A percentile compares a stretch with the other conserved stretches of the same genome.
Evolutionary conservation across 306 rosid species (phyloP).

Genomic region (Sindora glabra): DNA sequence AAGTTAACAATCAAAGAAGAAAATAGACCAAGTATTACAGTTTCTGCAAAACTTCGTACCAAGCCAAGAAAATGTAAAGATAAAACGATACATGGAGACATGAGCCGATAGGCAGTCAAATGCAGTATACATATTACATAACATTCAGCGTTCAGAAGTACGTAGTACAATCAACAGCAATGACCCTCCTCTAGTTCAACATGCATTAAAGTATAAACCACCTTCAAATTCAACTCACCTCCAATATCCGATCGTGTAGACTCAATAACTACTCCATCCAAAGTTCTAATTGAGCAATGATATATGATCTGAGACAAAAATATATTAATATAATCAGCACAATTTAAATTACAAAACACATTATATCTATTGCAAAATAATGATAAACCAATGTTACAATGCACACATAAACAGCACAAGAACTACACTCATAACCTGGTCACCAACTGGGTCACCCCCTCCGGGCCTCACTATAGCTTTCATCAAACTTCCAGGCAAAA

Average conservation of each 20-base stretch:
- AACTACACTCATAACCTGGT: constrained; percentile 53
- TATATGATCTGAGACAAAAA: constrained; percentile 66
- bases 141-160: too few species aligned
- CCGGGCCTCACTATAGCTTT: constrained; percentile 88
- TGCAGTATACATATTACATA: neutral
- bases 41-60: too few species aligned
- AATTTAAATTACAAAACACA: too few species aligned
- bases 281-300: constrained; percentile 67
- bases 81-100: too few species aligned
- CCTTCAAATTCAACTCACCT: constrained; percentile 47
- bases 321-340: neutral
- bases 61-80: too few species aligned
- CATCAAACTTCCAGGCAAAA: constrained; percentile 84
- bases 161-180: neutral
- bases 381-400: too few species aligned
- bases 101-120: too few species aligned
- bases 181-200: neutral
- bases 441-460: constrained; percentile 79
- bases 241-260: constrained; percentile 66
- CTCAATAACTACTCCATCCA: constrained; percentile 85
- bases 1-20: too few species aligned
- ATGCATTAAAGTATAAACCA: neutral
- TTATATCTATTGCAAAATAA: too few species aligned
- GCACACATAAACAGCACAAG: neutral
- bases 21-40: too few species aligned